A percentile compares a stretch with the other conserved stretches of the same genome.
Conservation (phyloP, 2,329 filamentous ascomycete genomes). For the Neoarthrinium moseri region DNA sequence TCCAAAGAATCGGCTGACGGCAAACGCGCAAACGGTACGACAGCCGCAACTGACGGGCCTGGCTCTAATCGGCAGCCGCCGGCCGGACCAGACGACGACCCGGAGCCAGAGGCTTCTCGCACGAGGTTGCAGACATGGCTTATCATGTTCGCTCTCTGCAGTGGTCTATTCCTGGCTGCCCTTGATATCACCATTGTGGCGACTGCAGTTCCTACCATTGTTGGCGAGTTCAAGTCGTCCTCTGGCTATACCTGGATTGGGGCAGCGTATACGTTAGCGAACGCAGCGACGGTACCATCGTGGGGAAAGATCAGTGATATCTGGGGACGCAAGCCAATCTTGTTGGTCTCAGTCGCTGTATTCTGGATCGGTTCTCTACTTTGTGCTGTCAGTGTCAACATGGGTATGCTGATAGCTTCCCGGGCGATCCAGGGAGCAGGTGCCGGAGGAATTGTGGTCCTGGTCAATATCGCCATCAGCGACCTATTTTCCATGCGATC, state of each 20-base stretch:
- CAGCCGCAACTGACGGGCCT: background rate
- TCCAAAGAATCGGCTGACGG: constrained; percentile 7
- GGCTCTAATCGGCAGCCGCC: background rate
- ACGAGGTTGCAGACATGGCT: constrained; percentile 26
- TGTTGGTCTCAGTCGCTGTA: constrained; percentile 48
- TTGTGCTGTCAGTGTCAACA: constrained; percentile 47
- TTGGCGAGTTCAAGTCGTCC: constrained; percentile 61
- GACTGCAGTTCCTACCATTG: constrained; percentile 66
- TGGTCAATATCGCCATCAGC: constrained; percentile 58
- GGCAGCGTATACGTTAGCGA: constrained; percentile 69
- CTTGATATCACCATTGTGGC: constrained; percentile 63
- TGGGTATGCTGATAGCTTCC: constrained; percentile 53
- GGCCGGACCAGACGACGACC: constrained; percentile 4
- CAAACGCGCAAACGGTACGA: constrained; percentile 3
- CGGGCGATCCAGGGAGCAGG: constrained; percentile 57
- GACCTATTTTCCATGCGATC: constrained; percentile 54
- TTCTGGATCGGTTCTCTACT: constrained; percentile 56
- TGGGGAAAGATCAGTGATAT: constrained; percentile 67
- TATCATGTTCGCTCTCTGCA: constrained; percentile 30
- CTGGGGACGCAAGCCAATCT: constrained; percentile 55
- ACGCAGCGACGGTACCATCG: constrained; percentile 63
- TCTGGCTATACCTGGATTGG: constrained; percentile 78
- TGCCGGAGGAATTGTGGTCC: constrained; percentile 56
- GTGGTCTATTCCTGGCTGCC: constrained; percentile 49
- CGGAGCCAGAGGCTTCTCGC: constrained; percentile 17